Evolutionary conservation across 1,139 yeast genomes (phyloP).

Genomic region (Nakaseomyces bracarensis): DNA sequence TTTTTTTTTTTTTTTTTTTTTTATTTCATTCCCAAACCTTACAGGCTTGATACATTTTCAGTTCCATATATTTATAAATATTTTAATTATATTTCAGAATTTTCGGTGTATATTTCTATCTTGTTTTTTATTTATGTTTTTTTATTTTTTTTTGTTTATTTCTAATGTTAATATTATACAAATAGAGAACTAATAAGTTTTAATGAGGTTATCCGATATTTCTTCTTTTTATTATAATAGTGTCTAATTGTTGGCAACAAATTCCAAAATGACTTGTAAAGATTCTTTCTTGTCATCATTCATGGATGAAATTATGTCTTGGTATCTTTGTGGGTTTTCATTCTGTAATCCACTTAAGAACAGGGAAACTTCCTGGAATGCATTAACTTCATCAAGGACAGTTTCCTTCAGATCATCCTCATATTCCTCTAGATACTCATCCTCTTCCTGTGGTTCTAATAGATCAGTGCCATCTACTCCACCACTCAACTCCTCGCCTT

Average conservation of each 20-base stretch:
- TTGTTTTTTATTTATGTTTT: too few relatives aligned
- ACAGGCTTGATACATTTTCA: too few relatives aligned
- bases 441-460: slow-evolving; percentile 35
- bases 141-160: too few relatives aligned
- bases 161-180: too few relatives aligned
- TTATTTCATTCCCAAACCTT: slow-evolving; percentile 12
- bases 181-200: too few relatives aligned
- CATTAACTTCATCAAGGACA: slow-evolving; percentile 65
- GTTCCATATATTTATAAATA: too few relatives aligned
- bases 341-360: slow-evolving; percentile 23
- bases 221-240: too few relatives aligned
- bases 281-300: slow-evolving; percentile 28
- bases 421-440: slow-evolving; percentile 41
- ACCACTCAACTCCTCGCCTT: slow-evolving; percentile 31
- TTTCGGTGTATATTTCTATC: too few relatives aligned
- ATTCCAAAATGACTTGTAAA: slow-evolving; percentile 28
- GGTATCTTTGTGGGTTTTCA: slow-evolving; percentile 32
- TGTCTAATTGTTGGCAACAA: slow-evolving; percentile 20
- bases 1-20: not conserved
- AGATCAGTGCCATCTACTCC: slow-evolving; percentile 37
- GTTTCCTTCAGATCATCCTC: slow-evolving; percentile 61
- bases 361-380: slow-evolving; percentile 41
- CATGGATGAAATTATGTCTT: slow-evolving; percentile 27
- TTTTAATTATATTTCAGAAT: too few relatives aligned
- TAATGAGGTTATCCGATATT: too few relatives aligned